Base-by-base conservation (phyloP, 2,329 filamentous ascomycete species). In the Fusarium bactridioides region DNA sequence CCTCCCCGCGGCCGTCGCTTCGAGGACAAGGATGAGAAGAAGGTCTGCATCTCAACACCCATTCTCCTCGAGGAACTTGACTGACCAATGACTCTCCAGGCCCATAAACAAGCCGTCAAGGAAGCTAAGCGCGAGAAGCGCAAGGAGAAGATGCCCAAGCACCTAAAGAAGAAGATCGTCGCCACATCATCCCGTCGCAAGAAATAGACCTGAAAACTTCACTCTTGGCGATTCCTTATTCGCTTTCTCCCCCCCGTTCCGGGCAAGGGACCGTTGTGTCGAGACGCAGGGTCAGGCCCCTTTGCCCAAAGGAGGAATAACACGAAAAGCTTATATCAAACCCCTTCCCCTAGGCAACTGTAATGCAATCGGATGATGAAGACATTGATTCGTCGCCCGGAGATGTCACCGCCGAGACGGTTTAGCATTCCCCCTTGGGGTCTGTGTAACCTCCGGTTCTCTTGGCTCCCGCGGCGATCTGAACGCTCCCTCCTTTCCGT, bases 61-160 rank as follows among this genome's bases (percentile, higher is more conserved):
- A 23, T 47, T 40, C 27, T 47, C n/a, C 35, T 41, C 15, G 10
- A 35, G 25, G 18, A 47, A 23, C 38, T 25, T 19, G 29, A 70
- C 79, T 79, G 59, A 82, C 78, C 70, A 48, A 16, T 53, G 9
- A 44, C 27, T 19, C 27, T 16, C 41, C 19, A 87, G 84, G 79
- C 81, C 73, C 96, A 98, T 81, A 99, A 99, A 82, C 89, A 90
- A 80, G 92, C 92, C 4, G 92, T 98, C 75, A 99, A 98, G 84
- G 95, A 98, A 78, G 95, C 95, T 78, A 98, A 97, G 85, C 91
- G 94, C 40, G 95, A 98, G 82, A 94, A 97, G 85, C 87, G 96
- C 67, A 94, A 95, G 82, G 93, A 93, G 8, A 99, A 99, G 86
- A 97, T 99, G 83, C 95, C 96, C 1, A 99, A 99, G 84, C 91